These are phyloP conservation scores for Herpetospermum pedunculosum DNA, from an alignment of 306 rosid species.

Conservation along the genomic window DNA sequence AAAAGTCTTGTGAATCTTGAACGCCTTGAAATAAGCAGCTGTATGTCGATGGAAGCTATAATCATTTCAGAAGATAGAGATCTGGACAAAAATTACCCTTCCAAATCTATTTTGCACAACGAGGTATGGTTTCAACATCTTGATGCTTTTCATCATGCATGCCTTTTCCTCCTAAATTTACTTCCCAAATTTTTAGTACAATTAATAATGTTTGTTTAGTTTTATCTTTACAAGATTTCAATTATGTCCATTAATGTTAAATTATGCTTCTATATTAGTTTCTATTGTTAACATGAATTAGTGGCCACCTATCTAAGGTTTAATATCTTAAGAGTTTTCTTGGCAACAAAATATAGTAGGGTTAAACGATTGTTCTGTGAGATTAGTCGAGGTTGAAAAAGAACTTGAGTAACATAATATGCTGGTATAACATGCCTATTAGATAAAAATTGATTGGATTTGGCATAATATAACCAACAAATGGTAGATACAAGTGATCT, in stretches of 20 bases:
- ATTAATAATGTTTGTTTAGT: not conserved
- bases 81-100: not conserved
- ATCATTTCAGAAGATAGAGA: not conserved
- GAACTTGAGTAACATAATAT: no score
- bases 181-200: not conserved
- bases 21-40: slow-evolving; percentile 15
- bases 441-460: not conserved
- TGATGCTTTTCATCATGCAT: not conserved
- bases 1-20: slow-evolving; percentile 15
- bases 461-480: not conserved
- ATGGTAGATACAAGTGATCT: not conserved
- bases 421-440: not conserved
- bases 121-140: not conserved
- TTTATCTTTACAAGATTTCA: not conserved
- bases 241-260: not conserved
- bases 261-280: not conserved
- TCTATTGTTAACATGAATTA: not conserved
- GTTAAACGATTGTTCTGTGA: no score
- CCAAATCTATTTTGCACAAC: not conserved
- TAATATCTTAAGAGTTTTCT: no score
- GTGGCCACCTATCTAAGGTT: no score
- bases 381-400: no score
- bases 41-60: slow-evolving; percentile 16
- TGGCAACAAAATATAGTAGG: no score
- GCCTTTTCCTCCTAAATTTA: not conserved